phyloP scores from a whole-genome alignment of 140 eudicot genomes.

The Oenanthe javanica region DNA sequence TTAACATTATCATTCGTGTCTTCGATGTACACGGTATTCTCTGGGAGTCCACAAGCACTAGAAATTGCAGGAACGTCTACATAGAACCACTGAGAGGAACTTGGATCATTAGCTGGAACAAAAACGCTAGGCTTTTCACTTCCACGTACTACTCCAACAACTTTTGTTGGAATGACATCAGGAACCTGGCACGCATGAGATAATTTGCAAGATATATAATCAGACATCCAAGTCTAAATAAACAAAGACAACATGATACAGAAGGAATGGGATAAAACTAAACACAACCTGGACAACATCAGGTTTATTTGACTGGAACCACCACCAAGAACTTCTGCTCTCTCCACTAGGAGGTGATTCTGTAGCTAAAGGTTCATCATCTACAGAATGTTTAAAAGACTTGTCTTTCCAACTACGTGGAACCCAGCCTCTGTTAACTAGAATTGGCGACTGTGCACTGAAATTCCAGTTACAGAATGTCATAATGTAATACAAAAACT shows the following conservation, averaged over 20 bases:
- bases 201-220: slow-evolving; percentile 8
- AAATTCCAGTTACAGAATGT: slow-evolving; percentile 4
- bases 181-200: slow-evolving; percentile 34
- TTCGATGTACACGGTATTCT: slow-evolving; percentile 66
- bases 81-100: slow-evolving; percentile 73
- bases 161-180: slow-evolving; percentile 38
- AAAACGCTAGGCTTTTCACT: slow-evolving; percentile 93
- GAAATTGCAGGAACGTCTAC: slow-evolving; percentile 80
- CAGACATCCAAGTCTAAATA: not conserved
- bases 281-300: slow-evolving; percentile 36
- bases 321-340: slow-evolving; percentile 52
- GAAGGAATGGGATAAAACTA: not conserved
- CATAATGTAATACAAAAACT: not conserved
- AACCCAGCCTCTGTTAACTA: slow-evolving; percentile 98
- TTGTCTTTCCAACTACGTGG: slow-evolving; percentile 92
- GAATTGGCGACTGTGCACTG: slow-evolving; percentile 75
- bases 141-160: slow-evolving; percentile 81
- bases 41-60: slow-evolving; percentile 69
- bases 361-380: slow-evolving; percentile 23
- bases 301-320: slow-evolving; percentile 54
- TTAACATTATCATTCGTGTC: slow-evolving; percentile 68
- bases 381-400: slow-evolving; percentile 25
- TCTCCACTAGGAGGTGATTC: slow-evolving; percentile 33
- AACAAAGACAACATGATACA: slow-evolving; percentile 5
- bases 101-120: slow-evolving; percentile 89